Conservation (phyloP, 768 basidiomycete species). For the Lactifluus rugatus region DNA sequence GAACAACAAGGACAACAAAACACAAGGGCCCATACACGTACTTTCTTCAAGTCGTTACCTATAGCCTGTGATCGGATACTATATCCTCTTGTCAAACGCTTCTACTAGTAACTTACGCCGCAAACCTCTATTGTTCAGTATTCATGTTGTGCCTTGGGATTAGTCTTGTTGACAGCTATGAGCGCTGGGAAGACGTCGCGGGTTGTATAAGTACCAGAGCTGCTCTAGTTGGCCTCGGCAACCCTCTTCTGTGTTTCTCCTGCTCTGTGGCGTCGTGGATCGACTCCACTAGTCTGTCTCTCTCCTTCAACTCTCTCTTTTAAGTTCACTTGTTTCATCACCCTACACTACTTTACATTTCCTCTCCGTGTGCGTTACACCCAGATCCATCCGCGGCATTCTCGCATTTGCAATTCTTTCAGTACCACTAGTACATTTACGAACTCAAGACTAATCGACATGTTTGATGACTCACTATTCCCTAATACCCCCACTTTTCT, state of each 20-base stretch:
- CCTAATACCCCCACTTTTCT: background rate
- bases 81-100: too few relatives aligned
- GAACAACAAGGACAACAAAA: conserved; percentile 5
- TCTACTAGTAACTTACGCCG: background rate
- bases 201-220: conserved; percentile 10
- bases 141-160: background rate
- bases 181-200: background rate
- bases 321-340: background rate
- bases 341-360: background rate
- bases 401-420: background rate
- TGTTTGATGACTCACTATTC: background rate
- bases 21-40: conserved; percentile 9
- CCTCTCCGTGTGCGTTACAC: background rate
- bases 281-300: background rate
- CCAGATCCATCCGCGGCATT: too few relatives aligned
- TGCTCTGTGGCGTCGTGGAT: conserved; percentile 15
- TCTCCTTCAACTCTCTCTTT: background rate
- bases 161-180: background rate
- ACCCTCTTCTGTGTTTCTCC: background rate
- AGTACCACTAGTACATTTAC: background rate
- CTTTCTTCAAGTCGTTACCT: background rate
- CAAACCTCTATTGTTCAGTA: conserved; percentile 3
- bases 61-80: too few relatives aligned
- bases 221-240: background rate
- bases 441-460: background rate